Evolutionary conservation across 2,329 filamentous ascomycete genomes (phyloP).

Genomic region (Diaporthe vexans): DNA sequence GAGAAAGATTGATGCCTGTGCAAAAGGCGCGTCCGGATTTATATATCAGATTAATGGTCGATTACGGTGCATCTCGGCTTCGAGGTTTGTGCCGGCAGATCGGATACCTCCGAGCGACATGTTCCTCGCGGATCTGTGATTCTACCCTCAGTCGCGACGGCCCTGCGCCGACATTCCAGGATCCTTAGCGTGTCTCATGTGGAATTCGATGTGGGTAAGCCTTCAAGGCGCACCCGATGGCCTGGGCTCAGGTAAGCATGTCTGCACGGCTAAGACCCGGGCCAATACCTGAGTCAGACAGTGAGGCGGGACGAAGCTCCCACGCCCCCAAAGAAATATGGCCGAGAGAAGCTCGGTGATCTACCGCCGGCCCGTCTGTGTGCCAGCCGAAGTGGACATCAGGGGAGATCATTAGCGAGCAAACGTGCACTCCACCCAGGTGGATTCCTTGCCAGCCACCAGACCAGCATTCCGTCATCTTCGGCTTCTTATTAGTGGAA

Average conservation of each 20-base stretch:
- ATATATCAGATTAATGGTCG: neutral
- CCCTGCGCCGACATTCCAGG: constrained; percentile 18
- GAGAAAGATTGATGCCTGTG: too few relatives aligned
- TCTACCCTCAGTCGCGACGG: neutral
- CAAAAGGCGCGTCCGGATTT: neutral
- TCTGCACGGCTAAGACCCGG: neutral
- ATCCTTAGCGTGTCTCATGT: constrained; percentile 20
- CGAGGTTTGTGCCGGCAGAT: neutral
- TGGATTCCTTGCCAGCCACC: neutral
- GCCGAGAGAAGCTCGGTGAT: constrained; percentile 8
- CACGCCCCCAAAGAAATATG: neutral
- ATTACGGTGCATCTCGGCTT: neutral
- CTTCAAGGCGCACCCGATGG: neutral
- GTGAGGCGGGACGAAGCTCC: neutral
- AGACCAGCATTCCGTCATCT: constrained; percentile 13
- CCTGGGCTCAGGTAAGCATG: neutral
- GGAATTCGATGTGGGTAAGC: constrained; percentile 28
- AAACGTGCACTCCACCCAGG: neutral
- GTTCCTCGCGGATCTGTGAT: neutral
- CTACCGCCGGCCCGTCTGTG: constrained; percentile 5
- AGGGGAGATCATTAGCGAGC: constrained; percentile 4
- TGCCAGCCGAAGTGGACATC: neutral
- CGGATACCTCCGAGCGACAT: neutral
- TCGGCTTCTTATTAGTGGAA: constrained; percentile 24
- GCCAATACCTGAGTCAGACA: constrained; percentile 5